These are phyloP conservation scores for Mucor lusitanicus DNA, from an alignment of 371 early-diverging fungal species.

Conservation along the genomic window DNA sequence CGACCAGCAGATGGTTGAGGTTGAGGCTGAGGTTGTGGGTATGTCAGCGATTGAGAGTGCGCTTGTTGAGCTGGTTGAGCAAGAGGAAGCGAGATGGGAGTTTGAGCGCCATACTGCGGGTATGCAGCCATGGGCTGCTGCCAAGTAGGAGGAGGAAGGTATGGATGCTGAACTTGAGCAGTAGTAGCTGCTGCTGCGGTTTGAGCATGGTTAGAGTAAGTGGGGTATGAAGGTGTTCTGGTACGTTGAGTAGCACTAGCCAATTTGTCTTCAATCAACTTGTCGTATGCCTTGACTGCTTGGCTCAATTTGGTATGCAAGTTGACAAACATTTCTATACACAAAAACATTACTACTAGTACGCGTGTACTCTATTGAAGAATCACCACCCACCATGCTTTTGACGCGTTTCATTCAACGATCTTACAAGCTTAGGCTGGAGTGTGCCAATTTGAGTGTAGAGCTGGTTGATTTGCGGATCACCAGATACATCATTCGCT, in stretches of 20 bases:
- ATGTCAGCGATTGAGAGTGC: background rate
- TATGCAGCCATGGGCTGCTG: background rate
- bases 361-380: background rate
- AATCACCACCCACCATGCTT: constrained; percentile 44
- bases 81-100: constrained; percentile 9
- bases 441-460: constrained; percentile 70
- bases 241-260: constrained; percentile 30
- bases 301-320: constrained; percentile 74
- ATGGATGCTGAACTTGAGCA: background rate
- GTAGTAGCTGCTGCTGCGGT: background rate
- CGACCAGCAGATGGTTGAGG: background rate
- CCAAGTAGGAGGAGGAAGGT: background rate
- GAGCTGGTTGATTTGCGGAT: constrained; percentile 66
- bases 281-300: constrained; percentile 81
- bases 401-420: constrained; percentile 62
- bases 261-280: constrained; percentile 70
- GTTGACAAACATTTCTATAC: constrained; percentile 46
- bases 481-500: constrained; percentile 55
- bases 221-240: background rate
- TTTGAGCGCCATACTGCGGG: background rate
- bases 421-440: constrained; percentile 69
- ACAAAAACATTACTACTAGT: constrained; percentile 21
- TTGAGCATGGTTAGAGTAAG: background rate
- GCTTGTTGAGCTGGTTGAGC: constrained; percentile 1
- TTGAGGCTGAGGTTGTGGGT: constrained; percentile 10